Evolutionary conservation across 257 asterid species (phyloP), one percentile per base, ranked within the genome.

Genomic region (Scutellaria galericulata): DNA sequence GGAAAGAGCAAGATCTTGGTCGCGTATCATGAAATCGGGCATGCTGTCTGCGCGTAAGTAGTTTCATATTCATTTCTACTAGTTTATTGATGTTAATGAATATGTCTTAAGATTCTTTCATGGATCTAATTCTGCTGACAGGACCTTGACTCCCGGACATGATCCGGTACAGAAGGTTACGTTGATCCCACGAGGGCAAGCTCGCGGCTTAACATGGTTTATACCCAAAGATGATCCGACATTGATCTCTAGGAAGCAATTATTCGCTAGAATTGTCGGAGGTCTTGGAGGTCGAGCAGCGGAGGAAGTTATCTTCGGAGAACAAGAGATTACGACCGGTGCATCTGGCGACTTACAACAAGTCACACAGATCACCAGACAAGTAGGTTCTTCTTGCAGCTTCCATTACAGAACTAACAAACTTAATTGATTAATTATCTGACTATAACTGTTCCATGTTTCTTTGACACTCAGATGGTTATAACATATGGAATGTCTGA

Each of bases 241-340:
- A 4, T 60, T 88, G 10, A 59, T 83, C 67, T 84, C 92, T 4
- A 84, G 78, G 77, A 75, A 80, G 78, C 91, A 90, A 63, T 75
- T 88, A 9, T 90, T 87, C 64, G 96, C 95, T 1, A 82, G 89
- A 76, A 82, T 90, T 1, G 96, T 88, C 0, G 96, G 90, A 39
- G 93, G 89, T 4, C 85, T 86, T 7, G 94, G 96, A 1, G 96
- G 96, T 39, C 76, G 96, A 40, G 95, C 90, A 27, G 89, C 95
- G 0, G 96, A 90, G 80, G 95, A 87, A 71, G 46, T 88, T 7
- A 83, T 90, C 44, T 88, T 90, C 15, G 92, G 96, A 1, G 90
- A 88, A 57, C 48, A 85, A 14, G 95, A 90, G 75, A 79, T 86
- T 78, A 86, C 96, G 4, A 84, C 95, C 7, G 96, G 96, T 64